Base-by-base conservation (phyloP, 805 yeast species). In the Barnettozyma salicaria region DNA sequence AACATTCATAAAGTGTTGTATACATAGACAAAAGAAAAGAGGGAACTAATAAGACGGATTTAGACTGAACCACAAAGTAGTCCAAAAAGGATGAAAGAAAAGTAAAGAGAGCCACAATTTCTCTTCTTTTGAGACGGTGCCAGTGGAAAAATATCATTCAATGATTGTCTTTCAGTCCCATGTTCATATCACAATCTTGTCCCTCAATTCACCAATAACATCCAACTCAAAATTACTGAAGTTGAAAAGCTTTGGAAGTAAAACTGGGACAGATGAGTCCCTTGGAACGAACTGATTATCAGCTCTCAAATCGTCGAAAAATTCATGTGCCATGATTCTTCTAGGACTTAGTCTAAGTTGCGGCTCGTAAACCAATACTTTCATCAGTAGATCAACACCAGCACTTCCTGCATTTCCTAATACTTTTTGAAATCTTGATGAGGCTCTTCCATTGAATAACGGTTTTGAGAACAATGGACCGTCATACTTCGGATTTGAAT, bases 301-400 rank as follows among this genome's bases (percentile, higher is more conserved):
- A 19, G 69, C 71, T 58, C 90, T 81, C 49, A 90, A 70, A 55
- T 89, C 95, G 58, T 86, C 82, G 58, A 90, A 90, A 60, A 87
- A 92, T 19, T 82, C 80, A 65, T 90, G 96, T 7, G 89, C 77
- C 70, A 92, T 65, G 7, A 90, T 87, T 49, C 81, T 73, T 55
- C 80, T 74, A 34, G 97, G 90, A 31, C 82, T 71, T 42, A 86
- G 72, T 59, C 99, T 77, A 39, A 68, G 64, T 36, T 80, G 83
- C 12, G 99, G 99, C 45, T 88, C 92, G 63, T 92, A 92, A 33
- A 87, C 95, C 45, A 92, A 72, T 31, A 92, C 77, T 41, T 74
- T 73, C 68, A 82, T 72, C 52, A 92, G 67, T 48, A 92, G 70
- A 59, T 90, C 96, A 42, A 92, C 72, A 19, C 95, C 97, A 42